A percentile compares a stretch with the other conserved stretches of the same genome.
Conservation (phyloP, 495 filamentous ascomycete genomes). For the Articulospora tetracladia region DNA sequence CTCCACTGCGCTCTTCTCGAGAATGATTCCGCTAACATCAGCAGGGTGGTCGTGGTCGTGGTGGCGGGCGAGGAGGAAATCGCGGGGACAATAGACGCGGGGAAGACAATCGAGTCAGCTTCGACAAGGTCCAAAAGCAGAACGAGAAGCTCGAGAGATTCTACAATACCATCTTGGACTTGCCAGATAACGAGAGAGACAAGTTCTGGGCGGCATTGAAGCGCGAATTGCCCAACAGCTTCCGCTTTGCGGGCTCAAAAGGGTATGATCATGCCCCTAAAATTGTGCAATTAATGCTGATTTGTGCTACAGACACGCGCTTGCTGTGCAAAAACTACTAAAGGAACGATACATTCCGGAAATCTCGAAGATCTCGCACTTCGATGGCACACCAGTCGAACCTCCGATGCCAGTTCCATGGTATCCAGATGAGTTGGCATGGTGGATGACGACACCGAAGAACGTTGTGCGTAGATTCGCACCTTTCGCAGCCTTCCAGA, state of each 20-base stretch:
- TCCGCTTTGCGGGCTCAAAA: slow-evolving; percentile 92
- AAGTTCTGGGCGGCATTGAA: slow-evolving; percentile 79
- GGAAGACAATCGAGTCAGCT: slow-evolving; percentile 36
- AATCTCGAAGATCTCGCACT: slow-evolving; percentile 68
- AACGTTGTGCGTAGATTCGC: slow-evolving; percentile 85
- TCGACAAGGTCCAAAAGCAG: slow-evolving; percentile 57
- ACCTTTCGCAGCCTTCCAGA: slow-evolving; percentile 92
- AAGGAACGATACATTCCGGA: slow-evolving; percentile 86
- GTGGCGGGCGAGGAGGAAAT: slow-evolving; percentile 29
- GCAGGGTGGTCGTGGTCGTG: slow-evolving; percentile 21
- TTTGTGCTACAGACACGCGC: slow-evolving; percentile 58
- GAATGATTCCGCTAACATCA: not conserved
- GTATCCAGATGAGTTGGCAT: slow-evolving; percentile 92
- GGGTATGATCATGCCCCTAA: slow-evolving; percentile 44
- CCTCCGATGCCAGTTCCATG: slow-evolving; percentile 77
- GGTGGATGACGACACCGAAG: slow-evolving; percentile 95
- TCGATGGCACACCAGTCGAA: slow-evolving; percentile 76
- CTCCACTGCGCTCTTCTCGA: not conserved
- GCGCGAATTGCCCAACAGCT: slow-evolving; percentile 88
- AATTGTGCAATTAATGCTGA: not conserved
- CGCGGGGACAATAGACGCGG: slow-evolving; percentile 27
- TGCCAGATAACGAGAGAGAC: slow-evolving; percentile 67
- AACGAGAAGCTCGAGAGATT: slow-evolving; percentile 78
- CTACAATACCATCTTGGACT: slow-evolving; percentile 72
- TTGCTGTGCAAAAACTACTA: slow-evolving; percentile 79